These are phyloP conservation scores for Cercospora berteroae DNA, from an alignment of 2,329 filamentous ascomycete species.

Conservation along the genomic window DNA sequence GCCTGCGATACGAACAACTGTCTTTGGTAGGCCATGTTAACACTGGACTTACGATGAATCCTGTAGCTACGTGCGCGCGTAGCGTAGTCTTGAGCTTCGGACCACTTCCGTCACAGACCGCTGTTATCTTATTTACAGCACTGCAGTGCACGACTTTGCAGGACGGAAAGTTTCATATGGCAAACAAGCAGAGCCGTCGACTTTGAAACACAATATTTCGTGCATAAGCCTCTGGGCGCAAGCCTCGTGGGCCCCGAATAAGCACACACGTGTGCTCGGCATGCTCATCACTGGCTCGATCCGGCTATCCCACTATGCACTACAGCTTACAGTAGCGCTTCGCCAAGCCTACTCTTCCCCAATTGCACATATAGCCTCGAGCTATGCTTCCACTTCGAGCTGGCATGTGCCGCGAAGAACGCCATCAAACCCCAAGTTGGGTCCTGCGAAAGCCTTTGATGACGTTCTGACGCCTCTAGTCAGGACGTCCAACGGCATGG, in stretches of 20 bases:
- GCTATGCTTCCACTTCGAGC: background rate
- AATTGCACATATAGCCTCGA: background rate
- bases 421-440: background rate
- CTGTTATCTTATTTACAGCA: background rate
- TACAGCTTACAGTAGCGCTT: background rate
- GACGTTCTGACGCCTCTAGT: background rate
- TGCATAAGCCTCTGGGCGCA: background rate
- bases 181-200: background rate
- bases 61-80: background rate
- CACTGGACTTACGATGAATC: background rate
- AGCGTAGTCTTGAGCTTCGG: background rate
- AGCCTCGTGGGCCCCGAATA: background rate
- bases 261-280: background rate
- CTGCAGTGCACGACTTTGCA: background rate
- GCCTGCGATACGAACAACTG: background rate
- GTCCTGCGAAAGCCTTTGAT: background rate
- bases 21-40: background rate
- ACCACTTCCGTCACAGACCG: background rate
- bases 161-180: background rate
- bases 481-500: background rate
- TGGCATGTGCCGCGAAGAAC: background rate
- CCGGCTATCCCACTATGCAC: background rate
- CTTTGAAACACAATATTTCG: background rate
- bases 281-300: background rate
- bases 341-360: background rate